phyloP scores from a whole-genome alignment of 306 rosid species.

The Dalbergia oliveri region DNA sequence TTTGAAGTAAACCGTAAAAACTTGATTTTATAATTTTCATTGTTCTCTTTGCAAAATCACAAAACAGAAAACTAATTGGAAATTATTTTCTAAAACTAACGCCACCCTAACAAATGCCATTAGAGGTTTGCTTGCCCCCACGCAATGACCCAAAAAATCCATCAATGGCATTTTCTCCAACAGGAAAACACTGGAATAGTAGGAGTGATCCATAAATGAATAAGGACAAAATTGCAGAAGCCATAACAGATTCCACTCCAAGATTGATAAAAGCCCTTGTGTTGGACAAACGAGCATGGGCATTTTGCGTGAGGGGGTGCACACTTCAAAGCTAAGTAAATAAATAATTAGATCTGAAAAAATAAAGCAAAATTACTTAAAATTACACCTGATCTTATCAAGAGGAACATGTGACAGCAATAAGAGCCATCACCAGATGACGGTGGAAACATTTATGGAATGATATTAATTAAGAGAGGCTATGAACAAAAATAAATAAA shows the following conservation, averaged over 20 bases:
- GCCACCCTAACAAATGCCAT: too few relatives aligned
- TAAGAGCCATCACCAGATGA: conserved; percentile 28
- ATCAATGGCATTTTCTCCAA: too few relatives aligned
- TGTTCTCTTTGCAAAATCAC: too few relatives aligned
- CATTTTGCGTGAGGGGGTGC: conserved; percentile 31
- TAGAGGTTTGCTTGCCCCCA: too few relatives aligned
- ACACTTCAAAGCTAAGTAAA: conserved; percentile 29
- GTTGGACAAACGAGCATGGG: conserved; percentile 47
- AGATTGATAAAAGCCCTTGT: conserved; percentile 9
- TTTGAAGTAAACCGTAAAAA: too few relatives aligned
- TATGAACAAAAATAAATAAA: conserved; percentile 12
- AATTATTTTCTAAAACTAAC: too few relatives aligned
- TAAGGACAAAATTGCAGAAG: conserved; percentile 46
- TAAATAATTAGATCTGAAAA: conserved; percentile 8
- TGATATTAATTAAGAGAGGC: conserved; percentile 17
- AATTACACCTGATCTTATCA: conserved; percentile 18
- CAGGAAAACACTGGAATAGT: too few relatives aligned
- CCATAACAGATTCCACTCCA: conserved; percentile 29
- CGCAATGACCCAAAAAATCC: too few relatives aligned
- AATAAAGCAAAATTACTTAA: neutral
- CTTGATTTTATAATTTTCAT: too few relatives aligned
- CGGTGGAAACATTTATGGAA: conserved; percentile 42
- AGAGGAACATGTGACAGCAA: conserved; percentile 42
- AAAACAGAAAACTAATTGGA: too few relatives aligned
- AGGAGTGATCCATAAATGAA: conserved; percentile 50